Percentiles rank a stretch among this genome's conserved stretches.
These are phyloP conservation scores for Candida rishiriensis DNA, from an alignment of 805 yeast genomes.

Conservation along the genomic window DNA sequence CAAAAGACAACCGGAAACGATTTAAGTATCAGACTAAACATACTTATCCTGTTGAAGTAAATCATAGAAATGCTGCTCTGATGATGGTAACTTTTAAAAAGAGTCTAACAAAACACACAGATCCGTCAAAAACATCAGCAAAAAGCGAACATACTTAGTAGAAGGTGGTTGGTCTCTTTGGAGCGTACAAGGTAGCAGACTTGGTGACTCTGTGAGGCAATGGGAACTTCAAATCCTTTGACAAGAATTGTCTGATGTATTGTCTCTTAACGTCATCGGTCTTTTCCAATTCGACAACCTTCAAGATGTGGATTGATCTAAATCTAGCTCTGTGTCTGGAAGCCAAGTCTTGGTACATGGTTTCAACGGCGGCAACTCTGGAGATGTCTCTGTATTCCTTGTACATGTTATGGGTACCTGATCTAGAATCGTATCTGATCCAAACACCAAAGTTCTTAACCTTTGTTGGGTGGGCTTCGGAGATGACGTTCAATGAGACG, in stretches of 20 bases:
- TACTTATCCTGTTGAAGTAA: too few species aligned
- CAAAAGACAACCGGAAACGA: too few species aligned
- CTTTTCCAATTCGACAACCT: slow-evolving; percentile 98
- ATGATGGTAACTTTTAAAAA: too few species aligned
- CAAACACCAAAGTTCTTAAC: slow-evolving; percentile 99
- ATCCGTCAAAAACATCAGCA: neutral
- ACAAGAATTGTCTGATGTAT: slow-evolving; percentile 94
- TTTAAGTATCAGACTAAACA: too few species aligned
- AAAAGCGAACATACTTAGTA: slow-evolving; percentile 48
- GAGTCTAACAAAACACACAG: neutral
- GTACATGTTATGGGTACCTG: slow-evolving; percentile 99
- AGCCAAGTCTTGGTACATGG: slow-evolving; percentile 99
- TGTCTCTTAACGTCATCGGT: slow-evolving; percentile 98
- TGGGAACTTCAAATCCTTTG: slow-evolving; percentile 98
- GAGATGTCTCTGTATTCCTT: slow-evolving; percentile 99
- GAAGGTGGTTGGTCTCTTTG: slow-evolving; percentile 96
- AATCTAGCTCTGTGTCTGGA: slow-evolving; percentile 99
- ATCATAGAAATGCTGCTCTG: too few species aligned
- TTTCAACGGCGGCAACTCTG: slow-evolving; percentile 98
- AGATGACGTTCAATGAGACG: slow-evolving; percentile 85
- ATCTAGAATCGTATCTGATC: slow-evolving; percentile 99
- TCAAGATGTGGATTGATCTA: slow-evolving; percentile 98
- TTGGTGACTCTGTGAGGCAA: slow-evolving; percentile 98
- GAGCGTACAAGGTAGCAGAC: slow-evolving; percentile 80
- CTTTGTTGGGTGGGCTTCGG: slow-evolving; percentile 97